Base-by-base conservation (phyloP, 1,284 basidiomycete genomes). In the Tylopilus orsonianus region DNA sequence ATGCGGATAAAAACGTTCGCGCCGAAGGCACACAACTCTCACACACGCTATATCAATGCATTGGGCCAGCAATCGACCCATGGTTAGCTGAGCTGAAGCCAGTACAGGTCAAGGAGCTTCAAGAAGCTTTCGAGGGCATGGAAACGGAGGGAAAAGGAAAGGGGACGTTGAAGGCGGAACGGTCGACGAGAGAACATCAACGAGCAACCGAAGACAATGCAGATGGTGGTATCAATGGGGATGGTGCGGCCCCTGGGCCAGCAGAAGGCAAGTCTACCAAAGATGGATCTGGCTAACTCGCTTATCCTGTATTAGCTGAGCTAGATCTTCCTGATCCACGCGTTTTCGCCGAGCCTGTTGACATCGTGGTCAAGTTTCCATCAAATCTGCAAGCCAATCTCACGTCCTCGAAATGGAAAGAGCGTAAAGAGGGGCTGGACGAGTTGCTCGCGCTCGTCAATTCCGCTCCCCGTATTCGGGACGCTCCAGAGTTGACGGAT, bases 341-440 rank as follows among this genome's bases (percentile, higher is more conserved):
- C 53, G 83, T 84, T 41, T 80, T 95, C 51, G 85, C 88, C 3
- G 93, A 97, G 63, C 87, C 90, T 12, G 82, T 92, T 40, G 81
- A 96, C 60, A 83, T 93, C 50, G 75, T 84, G 41, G 72, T 81
- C 6, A 87, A 86, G 58, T 75, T 97, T 41, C 88, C 95, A 0
- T 69, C 81, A 3, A 85, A 87, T 48, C 75, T 96, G 49, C 81
- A 88, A 52, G 75, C 85, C 6, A 74, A 80, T 48, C 75, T 99
- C 44, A 79, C 82, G 12, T 97, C 95, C 4, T 85, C 90, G 1
- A 99, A 99, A 70, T 99, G 97, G 97, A 97, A 99, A 67, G 97
- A 99, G 56, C 83, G 97, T 24, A 92, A 96, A 61, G 95, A 97
- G 61, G 90, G 83, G 2, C 72, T 98, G 44, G 94, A 97, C 57